Base-by-base conservation (phyloP, 129 eudicot genomes). In the Saussurea involucrata region DNA sequence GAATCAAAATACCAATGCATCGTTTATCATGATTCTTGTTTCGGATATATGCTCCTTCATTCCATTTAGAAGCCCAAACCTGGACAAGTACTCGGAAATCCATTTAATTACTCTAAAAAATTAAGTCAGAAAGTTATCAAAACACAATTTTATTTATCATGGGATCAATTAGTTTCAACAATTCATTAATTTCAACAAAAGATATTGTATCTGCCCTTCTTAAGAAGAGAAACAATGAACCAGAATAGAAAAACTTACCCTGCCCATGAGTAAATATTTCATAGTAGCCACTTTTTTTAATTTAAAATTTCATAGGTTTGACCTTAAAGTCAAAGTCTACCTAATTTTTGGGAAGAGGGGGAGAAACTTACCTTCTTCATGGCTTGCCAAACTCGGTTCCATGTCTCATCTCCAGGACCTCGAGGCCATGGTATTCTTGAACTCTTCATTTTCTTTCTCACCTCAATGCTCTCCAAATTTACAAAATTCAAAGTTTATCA, bases 11-110 rank as follows among this genome's bases (percentile, higher is more conserved):
- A 72, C 87, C 85, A 69, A 83, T 79, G 75, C 85, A 25, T 58
- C 58, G 64, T 75, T 66, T 65, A 28, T 76, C 75, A 72, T 71
- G 80, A 46, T 76, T 80, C 61, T 37, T 37, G 60, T 46, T 53
- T 37, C 63, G 68, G 75, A 85, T 79, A 76, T 83, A 79, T 28
- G 81, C 85, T 76, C 87, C 73, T 83, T 86, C 87, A 73, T 83
- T 86, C 89, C 89, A 86, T 53, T 86, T 83, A 72, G 89, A 86
- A 76, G 85, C 89, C 89, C 87, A 86, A 76, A 84, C 84, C 87
- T 84, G 68, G 32, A 65, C 33, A 73, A n/a, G 33, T 17, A 53
- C n/a, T 17, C 61, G 21, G 61, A 53, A 17, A 53, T 5, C 18
- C 8, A 53, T 53, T 53, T n/a, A 53, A 53, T 53, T 1, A 17